phyloP scores from a whole-genome alignment of 2,329 filamentous ascomycete species.

The Neoarthrinium moseri region DNA sequence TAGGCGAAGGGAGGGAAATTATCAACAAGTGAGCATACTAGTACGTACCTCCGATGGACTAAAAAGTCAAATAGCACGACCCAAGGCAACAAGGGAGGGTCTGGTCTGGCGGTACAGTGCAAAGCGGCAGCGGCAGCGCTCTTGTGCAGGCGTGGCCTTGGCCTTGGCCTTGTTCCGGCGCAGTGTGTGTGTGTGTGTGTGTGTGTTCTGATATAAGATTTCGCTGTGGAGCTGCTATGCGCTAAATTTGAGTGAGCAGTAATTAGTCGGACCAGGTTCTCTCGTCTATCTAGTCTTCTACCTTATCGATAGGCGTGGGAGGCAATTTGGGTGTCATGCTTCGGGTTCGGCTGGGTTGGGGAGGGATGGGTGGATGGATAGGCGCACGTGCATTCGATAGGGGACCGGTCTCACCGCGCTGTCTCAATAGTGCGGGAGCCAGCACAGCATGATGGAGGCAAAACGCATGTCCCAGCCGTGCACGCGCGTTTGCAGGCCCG shows the following conservation, averaged over 20 bases:
- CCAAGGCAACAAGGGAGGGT: constrained; percentile 4
- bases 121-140: too few species aligned
- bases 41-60: constrained; percentile 1
- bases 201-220: constrained; percentile 6
- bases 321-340: background rate
- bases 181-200: too few species aligned
- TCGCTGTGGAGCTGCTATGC: constrained; percentile 2
- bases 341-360: background rate
- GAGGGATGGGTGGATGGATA: background rate
- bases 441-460: too few species aligned
- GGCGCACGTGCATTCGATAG: background rate
- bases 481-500: too few species aligned
- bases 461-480: too few species aligned
- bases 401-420: too few species aligned
- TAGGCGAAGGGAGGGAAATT: constrained; percentile 8
- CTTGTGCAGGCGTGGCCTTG: too few species aligned
- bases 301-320: background rate
- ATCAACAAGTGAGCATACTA: background rate
- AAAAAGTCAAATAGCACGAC: constrained; percentile 2
- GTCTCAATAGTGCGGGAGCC: too few species aligned
- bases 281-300: too few species aligned
- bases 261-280: background rate
- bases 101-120: too few species aligned
- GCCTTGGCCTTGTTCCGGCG: too few species aligned
- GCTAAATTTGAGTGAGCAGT: constrained; percentile 7